Percentiles rank a stretch among this genome's conserved stretches.
Evolutionary conservation across 208 protist genomes (phyloP).

Genomic region (Wallacemonas rigidus): DNA sequence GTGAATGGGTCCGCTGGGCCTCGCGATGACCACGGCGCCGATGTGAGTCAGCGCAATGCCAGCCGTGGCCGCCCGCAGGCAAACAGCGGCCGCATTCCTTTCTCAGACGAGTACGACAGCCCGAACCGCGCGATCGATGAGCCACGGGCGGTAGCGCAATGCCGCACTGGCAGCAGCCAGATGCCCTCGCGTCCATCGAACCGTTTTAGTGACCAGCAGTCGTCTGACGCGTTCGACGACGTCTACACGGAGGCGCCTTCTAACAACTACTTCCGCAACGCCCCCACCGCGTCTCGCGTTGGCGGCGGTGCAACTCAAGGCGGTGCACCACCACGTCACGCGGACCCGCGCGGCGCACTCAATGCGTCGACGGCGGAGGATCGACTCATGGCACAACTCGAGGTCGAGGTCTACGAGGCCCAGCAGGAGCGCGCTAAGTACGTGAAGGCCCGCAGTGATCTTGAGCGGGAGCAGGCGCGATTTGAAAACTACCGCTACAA

Average conservation of each 20-base stretch:
- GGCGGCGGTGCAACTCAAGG: neutral
- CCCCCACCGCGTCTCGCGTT: slow-evolving; percentile 3
- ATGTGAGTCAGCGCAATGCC: neutral
- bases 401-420: slow-evolving; percentile 72
- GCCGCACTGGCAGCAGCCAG: neutral
- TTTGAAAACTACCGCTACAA: slow-evolving; percentile 69
- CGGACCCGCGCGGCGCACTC: slow-evolving; percentile 10
- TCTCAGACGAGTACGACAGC: slow-evolving; percentile 9
- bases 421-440: slow-evolving; percentile 82
- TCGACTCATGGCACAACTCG: slow-evolving; percentile 67
- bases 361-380: slow-evolving; percentile 45
- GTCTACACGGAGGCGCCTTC: slow-evolving; percentile 27
- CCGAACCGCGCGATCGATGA: neutral
- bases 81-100: neutral
- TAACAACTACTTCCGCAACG: slow-evolving; percentile 68
- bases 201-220: slow-evolving; percentile 21
- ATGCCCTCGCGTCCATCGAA: slow-evolving; percentile 20
- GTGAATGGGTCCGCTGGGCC: neutral
- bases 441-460: slow-evolving; percentile 45
- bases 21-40: neutral
- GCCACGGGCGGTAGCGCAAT: neutral
- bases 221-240: slow-evolving; percentile 34
- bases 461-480: slow-evolving; percentile 80
- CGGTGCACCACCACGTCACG: slow-evolving; percentile 2
- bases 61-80: neutral